Percentiles rank a stretch among this genome's conserved stretches.
These are phyloP conservation scores for Posidonia oceanica DNA, from an alignment of 116 monocot genomes.

Conservation along the genomic window DNA sequence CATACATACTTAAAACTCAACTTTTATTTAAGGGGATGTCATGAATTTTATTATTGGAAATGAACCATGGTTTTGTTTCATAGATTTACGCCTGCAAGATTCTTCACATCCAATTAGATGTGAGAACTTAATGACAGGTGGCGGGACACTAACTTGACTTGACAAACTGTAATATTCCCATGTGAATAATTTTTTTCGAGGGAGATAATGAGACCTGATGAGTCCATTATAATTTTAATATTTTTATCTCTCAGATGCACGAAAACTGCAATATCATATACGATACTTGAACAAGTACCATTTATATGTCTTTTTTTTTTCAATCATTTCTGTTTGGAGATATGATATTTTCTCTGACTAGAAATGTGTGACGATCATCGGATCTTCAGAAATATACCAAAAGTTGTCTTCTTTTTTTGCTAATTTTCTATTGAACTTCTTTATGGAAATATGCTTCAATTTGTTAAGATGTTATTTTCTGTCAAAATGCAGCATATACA, in stretches of 20 bases:
- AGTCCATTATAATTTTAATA: background rate
- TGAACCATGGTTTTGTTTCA: background rate
- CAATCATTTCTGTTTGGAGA: too few relatives aligned
- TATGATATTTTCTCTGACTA: too few relatives aligned
- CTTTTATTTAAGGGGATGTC: background rate
- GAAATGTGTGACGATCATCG: too few relatives aligned
- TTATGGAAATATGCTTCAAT: background rate
- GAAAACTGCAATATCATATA: background rate
- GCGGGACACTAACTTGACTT: too few relatives aligned
- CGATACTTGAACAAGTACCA: too few relatives aligned
- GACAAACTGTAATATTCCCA: too few relatives aligned
- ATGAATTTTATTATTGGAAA: background rate
- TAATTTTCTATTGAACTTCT: background rate
- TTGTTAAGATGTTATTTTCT: background rate
- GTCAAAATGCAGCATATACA: slow-evolving; percentile 29
- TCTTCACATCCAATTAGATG: too few relatives aligned
- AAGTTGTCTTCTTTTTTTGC: background rate
- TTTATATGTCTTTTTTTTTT: too few relatives aligned
- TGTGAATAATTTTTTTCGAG: too few relatives aligned
- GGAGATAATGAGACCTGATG: background rate
- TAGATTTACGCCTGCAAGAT: background rate
- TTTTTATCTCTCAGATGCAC: background rate
- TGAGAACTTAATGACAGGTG: too few relatives aligned
- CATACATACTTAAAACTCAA: background rate
- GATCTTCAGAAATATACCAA: background rate